These are phyloP conservation scores for Escallonia herrerae DNA, from an alignment of 129 eudicot genomes.

Conservation along the genomic window DNA sequence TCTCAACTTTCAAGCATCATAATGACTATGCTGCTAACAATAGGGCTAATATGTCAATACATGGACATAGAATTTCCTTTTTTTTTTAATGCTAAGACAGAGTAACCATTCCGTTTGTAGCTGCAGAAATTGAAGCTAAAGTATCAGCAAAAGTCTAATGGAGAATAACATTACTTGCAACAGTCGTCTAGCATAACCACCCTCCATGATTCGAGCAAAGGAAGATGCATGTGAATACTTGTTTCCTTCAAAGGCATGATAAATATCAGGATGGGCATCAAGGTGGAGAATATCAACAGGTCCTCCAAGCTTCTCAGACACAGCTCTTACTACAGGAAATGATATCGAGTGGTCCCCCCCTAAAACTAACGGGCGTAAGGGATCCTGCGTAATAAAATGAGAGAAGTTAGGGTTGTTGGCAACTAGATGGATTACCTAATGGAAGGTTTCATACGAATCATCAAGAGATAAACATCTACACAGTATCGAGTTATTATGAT, in stretches of 20 bases:
- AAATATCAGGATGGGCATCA: conserved; percentile 98
- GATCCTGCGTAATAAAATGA: conserved; percentile 35
- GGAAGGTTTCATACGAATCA: no score
- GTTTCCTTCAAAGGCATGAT: conserved; percentile 86
- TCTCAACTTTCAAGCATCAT: no score
- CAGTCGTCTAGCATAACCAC: conserved; percentile 88
- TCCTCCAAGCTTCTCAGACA: conserved; percentile 97
- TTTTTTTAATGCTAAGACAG: no score
- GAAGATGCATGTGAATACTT: conserved; percentile 97
- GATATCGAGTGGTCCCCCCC: conserved; percentile 99
- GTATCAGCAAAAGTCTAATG: no score
- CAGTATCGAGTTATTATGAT: no score
- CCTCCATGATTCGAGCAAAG: conserved; percentile 97
- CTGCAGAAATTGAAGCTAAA: not conserved
- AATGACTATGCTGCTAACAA: no score
- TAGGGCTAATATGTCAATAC: no score
- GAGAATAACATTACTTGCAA: conserved; percentile 51
- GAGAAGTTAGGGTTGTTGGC: not conserved
- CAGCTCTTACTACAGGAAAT: conserved; percentile 87
- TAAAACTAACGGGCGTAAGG: conserved; percentile 80
- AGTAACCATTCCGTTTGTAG: no score
- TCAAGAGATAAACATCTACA: no score
- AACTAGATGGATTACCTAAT: no score
- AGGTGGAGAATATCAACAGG: conserved; percentile 89
- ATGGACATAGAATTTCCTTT: no score